A percentile compares a stretch with the other conserved stretches of the same genome.
These are phyloP conservation scores for Capillidium rhysosporum DNA, from an alignment of 371 early-diverging fungal species.

Conservation along the genomic window DNA sequence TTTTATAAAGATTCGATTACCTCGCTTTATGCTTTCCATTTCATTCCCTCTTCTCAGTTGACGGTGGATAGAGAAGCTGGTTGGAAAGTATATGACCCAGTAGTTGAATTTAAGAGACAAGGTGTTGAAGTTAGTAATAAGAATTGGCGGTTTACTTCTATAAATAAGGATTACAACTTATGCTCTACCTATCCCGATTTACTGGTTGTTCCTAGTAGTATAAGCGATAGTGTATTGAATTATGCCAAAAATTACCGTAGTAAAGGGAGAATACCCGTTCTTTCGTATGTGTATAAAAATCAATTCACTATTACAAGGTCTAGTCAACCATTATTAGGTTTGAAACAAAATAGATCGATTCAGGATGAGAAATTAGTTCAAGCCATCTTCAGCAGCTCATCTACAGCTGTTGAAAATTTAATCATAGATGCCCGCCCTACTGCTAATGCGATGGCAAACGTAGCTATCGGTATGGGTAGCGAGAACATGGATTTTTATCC, in stretches of 20 bases:
- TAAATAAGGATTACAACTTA: constrained; percentile 63
- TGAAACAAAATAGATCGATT: constrained; percentile 77
- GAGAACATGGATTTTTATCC: constrained; percentile 85
- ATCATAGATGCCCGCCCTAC: constrained; percentile 91
- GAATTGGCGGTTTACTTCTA: constrained; percentile 54
- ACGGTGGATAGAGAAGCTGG: constrained; percentile 17
- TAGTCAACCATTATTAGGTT: constrained; percentile 87
- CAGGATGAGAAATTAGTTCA: constrained; percentile 95
- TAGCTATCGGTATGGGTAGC: constrained; percentile 84
- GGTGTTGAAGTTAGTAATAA: constrained; percentile 49
- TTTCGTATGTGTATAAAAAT: constrained; percentile 71
- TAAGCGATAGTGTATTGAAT: constrained; percentile 73
- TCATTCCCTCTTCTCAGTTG: constrained; percentile 30
- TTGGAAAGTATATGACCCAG: constrained; percentile 58
- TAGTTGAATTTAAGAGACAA: constrained; percentile 64
- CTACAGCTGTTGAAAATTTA: constrained; percentile 32
- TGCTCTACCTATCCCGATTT: constrained; percentile 75
- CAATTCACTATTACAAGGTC: constrained; percentile 79
- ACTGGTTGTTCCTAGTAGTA: constrained; percentile 66
- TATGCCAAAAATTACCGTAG: constrained; percentile 83
- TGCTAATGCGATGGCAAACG: constrained; percentile 84
- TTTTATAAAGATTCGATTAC: constrained; percentile 32
- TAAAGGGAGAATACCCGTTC: constrained; percentile 72
- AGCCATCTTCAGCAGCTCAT: constrained; percentile 51
- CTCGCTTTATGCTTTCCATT: constrained; percentile 64